A percentile compares a stretch with the other conserved stretches of the same genome.
Conservation (phyloP, 441 rosid genomes). For the Gossypium aridum region DNA sequence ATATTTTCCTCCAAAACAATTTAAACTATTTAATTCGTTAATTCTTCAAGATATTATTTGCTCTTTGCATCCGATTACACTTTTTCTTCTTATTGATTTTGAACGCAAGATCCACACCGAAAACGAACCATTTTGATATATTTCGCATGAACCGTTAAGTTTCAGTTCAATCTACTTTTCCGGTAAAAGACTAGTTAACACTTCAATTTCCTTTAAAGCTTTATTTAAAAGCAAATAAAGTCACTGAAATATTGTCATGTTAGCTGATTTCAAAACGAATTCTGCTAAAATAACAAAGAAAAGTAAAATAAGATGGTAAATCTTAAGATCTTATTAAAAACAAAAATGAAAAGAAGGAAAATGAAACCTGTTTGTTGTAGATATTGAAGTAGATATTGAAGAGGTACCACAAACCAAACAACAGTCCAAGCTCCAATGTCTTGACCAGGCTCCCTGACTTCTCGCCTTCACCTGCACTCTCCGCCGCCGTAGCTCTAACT, state of each 20-base stretch:
- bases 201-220: neutral
- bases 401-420: constrained; percentile 85
- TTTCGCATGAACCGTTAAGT: neutral
- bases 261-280: neutral
- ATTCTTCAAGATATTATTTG: neutral
- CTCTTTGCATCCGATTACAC: neutral
- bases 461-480: constrained; percentile 48
- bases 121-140: neutral
- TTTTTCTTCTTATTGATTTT: neutral
- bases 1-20: neutral
- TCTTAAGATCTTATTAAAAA: neutral
- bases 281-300: neutral
- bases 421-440: constrained; percentile 58
- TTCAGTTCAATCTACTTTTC: neutral
- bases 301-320: neutral
- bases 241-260: neutral
- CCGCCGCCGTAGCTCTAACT: constrained; percentile 57
- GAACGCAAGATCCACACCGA: too few relatives aligned
- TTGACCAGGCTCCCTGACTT: constrained; percentile 29
- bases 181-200: neutral
- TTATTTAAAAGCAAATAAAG: neutral
- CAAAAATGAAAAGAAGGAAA: neutral
- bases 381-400: constrained; percentile 98
- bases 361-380: constrained; percentile 86
- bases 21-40: neutral